Evolutionary conservation across 2,329 filamentous ascomycete species (phyloP), one percentile per base, ranked within the genome.

Genomic region (Xylariaceae sp.): DNA sequence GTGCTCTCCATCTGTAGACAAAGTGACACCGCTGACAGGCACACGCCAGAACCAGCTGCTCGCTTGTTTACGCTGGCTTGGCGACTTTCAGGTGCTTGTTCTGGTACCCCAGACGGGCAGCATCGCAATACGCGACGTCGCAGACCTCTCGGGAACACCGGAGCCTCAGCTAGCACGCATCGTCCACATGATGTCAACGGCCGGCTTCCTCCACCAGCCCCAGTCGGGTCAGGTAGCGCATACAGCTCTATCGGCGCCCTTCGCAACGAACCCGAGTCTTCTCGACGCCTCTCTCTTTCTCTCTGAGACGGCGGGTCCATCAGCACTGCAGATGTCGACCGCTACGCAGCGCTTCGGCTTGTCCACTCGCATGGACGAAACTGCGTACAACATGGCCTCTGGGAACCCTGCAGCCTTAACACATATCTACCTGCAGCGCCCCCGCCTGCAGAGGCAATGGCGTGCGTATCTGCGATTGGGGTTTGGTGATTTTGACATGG

Each of bases 81-180:
- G 66, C 6, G 70, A 77, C 12, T 73, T 73, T 52, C 73, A 76
- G 46, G 62, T 77, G 4, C 66, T 75, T 1, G 72, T 72, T 3
- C 76, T 65, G 55, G 71, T 78, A n/a, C 75, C 75, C 1, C 59
- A 72, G 1, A 48, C 43, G 5, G 69, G 63, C 18, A 70, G 59
- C 39, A 66, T 74, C 9, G 56, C 65, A 1, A 56, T 67, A 43
- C 64, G 68, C 34, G 75, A 77, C 45, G 56, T 77, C 1, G 73
- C 75, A 5, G 69, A 74, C 14, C 56, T 78, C 3, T 55, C 67
- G 2, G 65, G 64, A 16, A 71, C 75, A 0, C 69, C 74, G 6
- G 71, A 71, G 47, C 47, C 38, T 3, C 68, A 71, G 31, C 65
- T 77, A 1, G 36, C 40, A 36, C 71, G 71, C 6, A 57, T 74